Evolutionary conservation across 1,284 basidiomycete genomes (phyloP).

Genomic region (Sanghuangporus sanghuang): DNA sequence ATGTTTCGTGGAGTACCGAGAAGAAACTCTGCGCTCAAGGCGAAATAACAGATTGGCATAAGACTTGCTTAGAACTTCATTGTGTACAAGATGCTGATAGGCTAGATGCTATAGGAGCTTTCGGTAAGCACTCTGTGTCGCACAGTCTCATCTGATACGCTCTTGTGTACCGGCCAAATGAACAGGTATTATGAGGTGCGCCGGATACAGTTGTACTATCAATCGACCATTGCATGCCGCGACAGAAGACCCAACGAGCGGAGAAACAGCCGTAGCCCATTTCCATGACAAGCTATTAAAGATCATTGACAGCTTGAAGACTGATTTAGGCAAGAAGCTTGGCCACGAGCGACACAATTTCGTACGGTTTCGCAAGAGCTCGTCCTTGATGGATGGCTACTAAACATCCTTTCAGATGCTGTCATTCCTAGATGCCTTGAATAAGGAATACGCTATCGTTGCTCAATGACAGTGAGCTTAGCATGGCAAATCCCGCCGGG

Average conservation of each 20-base stretch:
- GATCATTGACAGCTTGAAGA: constrained; percentile 75
- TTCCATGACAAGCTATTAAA: constrained; percentile 85
- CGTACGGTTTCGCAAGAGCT: constrained; percentile 36
- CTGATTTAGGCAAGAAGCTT: constrained; percentile 58
- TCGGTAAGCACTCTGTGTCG: constrained; percentile 78
- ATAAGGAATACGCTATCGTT: constrained; percentile 37
- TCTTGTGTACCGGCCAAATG: constrained; percentile 39
- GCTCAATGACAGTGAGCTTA: background rate
- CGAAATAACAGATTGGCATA: constrained; percentile 67
- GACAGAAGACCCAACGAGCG: constrained; percentile 39
- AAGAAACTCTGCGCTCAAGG: constrained; percentile 55
- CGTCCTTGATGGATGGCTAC: background rate
- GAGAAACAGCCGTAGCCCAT: constrained; percentile 68
- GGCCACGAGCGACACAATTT: constrained; percentile 71
- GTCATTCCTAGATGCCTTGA: constrained; percentile 34
- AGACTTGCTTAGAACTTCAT: constrained; percentile 76
- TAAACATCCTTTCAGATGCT: constrained; percentile 3
- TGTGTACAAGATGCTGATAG: constrained; percentile 85
- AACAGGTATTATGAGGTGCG: constrained; percentile 82
- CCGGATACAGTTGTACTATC: constrained; percentile 71
- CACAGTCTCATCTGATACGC: constrained; percentile 61
- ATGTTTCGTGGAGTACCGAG: constrained; percentile 86
- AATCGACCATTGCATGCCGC: constrained; percentile 70
- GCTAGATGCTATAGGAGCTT: constrained; percentile 88
- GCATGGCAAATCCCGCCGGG: background rate